These are phyloP conservation scores for Xylaria sp. DNA, from an alignment of 2,329 filamentous ascomycete genomes.

Conservation along the genomic window DNA sequence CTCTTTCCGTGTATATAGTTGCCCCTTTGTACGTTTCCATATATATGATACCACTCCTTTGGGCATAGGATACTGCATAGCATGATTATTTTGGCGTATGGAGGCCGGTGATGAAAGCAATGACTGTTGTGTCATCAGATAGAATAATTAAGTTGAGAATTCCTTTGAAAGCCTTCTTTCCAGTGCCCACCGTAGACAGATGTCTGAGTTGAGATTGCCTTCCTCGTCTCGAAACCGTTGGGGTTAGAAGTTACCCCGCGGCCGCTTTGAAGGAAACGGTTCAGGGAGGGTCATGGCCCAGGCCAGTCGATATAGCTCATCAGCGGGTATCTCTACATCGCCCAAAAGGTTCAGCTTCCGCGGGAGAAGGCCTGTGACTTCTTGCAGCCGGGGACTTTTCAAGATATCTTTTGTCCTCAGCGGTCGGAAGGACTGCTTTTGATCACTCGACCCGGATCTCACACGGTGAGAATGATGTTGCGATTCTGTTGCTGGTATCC, in stretches of 20 bases:
- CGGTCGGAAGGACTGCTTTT: neutral
- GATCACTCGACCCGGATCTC: neutral
- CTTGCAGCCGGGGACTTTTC: constrained; percentile 33
- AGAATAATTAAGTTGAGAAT: constrained; percentile 25
- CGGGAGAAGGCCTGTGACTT: constrained; percentile 44
- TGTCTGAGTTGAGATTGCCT: constrained; percentile 9
- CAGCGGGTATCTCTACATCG: constrained; percentile 34
- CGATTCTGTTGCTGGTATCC: neutral
- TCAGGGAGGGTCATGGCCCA: constrained; percentile 44
- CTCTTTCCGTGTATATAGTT: constrained; percentile 28
- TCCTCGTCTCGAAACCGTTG: neutral
- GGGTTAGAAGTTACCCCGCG: constrained; percentile 39
- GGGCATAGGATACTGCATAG: constrained; percentile 21
- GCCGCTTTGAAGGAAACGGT: constrained; percentile 40
- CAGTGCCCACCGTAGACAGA: neutral
- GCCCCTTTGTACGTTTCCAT: constrained; percentile 3
- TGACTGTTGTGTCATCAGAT: constrained; percentile 19
- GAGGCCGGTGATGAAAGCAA: constrained; percentile 20
- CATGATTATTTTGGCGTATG: constrained; percentile 29
- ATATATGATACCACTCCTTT: constrained; percentile 14
- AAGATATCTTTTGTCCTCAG: constrained; percentile 21
- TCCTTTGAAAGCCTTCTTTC: neutral
- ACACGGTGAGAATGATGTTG: neutral
- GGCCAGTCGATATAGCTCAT: constrained; percentile 40
- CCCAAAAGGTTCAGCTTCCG: constrained; percentile 35